Evolutionary conservation across 768 basidiomycete species (phyloP).

Genomic region (Mycena metata): DNA sequence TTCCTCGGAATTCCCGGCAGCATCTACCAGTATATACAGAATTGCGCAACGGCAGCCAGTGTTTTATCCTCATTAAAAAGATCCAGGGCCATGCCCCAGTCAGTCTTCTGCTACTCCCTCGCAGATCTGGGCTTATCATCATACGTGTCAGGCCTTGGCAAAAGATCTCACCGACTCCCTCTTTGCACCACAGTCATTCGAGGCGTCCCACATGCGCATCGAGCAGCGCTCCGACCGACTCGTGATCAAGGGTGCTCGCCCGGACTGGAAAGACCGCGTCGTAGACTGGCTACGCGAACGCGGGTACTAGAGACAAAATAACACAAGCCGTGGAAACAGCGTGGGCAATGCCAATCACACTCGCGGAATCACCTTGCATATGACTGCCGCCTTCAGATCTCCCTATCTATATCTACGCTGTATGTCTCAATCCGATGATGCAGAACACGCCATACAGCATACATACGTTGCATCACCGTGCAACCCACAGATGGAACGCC

Average conservation of each 20-base stretch:
- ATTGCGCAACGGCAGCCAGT: slow-evolving; percentile 74
- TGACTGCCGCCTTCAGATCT: slow-evolving; percentile 21
- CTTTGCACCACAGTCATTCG: slow-evolving; percentile 60
- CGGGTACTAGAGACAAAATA: slow-evolving; percentile 65
- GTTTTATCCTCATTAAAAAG: slow-evolving; percentile 73
- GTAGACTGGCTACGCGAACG: slow-evolving; percentile 71
- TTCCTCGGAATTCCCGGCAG: slow-evolving; percentile 76
- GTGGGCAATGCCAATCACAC: slow-evolving; percentile 23
- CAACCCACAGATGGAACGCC: slow-evolving; percentile 11
- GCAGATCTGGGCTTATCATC: slow-evolving; percentile 36
- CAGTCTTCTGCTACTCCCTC: slow-evolving; percentile 43
- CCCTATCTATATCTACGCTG: slow-evolving; percentile 14
- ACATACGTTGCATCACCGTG: slow-evolving; percentile 22
- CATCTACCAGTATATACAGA: slow-evolving; percentile 84
- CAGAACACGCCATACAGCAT: slow-evolving; percentile 2
- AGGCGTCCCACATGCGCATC: slow-evolving; percentile 65
- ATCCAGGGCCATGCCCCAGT: slow-evolving; percentile 75
- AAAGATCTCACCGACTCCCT: slow-evolving; percentile 67
- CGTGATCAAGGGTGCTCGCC: slow-evolving; percentile 69
- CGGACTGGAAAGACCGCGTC: slow-evolving; percentile 68
- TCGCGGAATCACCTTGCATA: slow-evolving; percentile 19
- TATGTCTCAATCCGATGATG: slow-evolving; percentile 7
- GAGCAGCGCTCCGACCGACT: slow-evolving; percentile 65
- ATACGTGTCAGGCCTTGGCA: slow-evolving; percentile 64
- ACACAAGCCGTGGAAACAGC: slow-evolving; percentile 11